Evolutionary conservation across 306 rosid genomes (phyloP).

Genomic region (Spatholobus suberectus): DNA sequence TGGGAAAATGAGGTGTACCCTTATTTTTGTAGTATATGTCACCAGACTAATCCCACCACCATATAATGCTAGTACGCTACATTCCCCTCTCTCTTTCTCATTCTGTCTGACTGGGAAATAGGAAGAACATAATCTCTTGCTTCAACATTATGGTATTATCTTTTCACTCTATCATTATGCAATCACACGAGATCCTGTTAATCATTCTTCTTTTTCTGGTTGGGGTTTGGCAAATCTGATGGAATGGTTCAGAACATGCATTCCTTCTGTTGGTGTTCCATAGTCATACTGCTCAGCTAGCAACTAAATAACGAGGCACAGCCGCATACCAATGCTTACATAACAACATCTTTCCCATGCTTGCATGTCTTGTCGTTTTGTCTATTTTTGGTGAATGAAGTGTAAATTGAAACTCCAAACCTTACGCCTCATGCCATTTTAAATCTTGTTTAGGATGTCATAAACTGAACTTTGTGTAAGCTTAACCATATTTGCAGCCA

Average conservation of each 20-base stretch:
- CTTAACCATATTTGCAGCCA: background rate
- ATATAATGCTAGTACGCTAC: slow-evolving; percentile 46
- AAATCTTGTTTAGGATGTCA: background rate
- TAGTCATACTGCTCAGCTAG: background rate
- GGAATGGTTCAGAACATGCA: slow-evolving; percentile 22
- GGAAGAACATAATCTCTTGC: slow-evolving; percentile 30
- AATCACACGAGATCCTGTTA: slow-evolving; percentile 46
- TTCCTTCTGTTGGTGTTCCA: slow-evolving; percentile 16
- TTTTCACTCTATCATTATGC: slow-evolving; percentile 44
- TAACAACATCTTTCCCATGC: slow-evolving; percentile 32
- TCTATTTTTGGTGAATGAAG: slow-evolving; percentile 8
- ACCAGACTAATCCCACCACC: too few species aligned
- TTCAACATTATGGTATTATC: slow-evolving; percentile 36
- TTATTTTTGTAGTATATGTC: slow-evolving; percentile 39
- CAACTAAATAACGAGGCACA: slow-evolving; percentile 13
- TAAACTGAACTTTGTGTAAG: background rate
- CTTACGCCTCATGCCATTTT: background rate
- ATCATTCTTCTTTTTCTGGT: slow-evolving; percentile 34
- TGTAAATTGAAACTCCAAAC: background rate
- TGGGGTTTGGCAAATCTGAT: slow-evolving; percentile 10
- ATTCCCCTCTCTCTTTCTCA: slow-evolving; percentile 10
- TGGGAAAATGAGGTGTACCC: slow-evolving; percentile 27
- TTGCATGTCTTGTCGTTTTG: slow-evolving; percentile 32
- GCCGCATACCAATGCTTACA: slow-evolving; percentile 29
- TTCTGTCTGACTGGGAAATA: slow-evolving; percentile 28